These are phyloP conservation scores for Musa acuminata DNA, from an alignment of 176 grass and related monocot species.

Conservation along the genomic window DNA sequence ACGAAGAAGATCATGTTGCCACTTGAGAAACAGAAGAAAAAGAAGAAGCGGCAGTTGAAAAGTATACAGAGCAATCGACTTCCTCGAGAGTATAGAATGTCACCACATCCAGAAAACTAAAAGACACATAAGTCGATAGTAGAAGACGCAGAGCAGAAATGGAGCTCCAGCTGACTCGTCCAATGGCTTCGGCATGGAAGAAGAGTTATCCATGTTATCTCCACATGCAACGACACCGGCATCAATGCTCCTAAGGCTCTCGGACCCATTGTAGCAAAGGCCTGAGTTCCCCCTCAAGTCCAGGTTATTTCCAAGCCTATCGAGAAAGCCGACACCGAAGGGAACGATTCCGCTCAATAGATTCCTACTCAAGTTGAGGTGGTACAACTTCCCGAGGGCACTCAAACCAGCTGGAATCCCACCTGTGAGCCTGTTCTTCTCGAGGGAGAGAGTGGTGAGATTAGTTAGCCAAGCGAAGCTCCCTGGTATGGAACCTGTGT, in stretches of 20 bases:
- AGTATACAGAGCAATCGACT: too few species aligned
- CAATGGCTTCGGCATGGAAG: conserved; percentile 6
- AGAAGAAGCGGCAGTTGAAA: too few species aligned
- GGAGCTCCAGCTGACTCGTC: background rate
- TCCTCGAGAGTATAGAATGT: conserved; percentile 12
- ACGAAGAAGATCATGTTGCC: too few species aligned
- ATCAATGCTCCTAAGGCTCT: conserved; percentile 24
- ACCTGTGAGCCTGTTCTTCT: conserved; percentile 78
- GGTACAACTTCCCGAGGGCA: conserved; percentile 67
- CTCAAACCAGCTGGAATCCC: conserved; percentile 57
- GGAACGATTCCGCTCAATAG: conserved; percentile 70
- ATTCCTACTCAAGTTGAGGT: conserved; percentile 94
- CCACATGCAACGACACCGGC: conserved; percentile 43
- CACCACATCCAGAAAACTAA: conserved; percentile 23
- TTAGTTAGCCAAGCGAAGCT: conserved; percentile 50
- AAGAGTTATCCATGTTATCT: background rate
- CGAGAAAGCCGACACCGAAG: conserved; percentile 60
- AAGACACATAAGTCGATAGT: conserved; percentile 12
- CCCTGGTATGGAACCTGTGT: conserved; percentile 59
- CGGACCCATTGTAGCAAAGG: conserved; percentile 50
- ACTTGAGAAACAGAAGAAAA: too few species aligned
- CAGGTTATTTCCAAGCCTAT: conserved; percentile 67
- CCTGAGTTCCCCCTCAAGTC: conserved; percentile 79
- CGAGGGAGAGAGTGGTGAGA: conserved; percentile 67
- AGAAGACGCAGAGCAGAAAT: conserved; percentile 5